Percentiles rank a stretch among this genome's conserved stretches.
phyloP scores from a whole-genome alignment of 176 grass and related monocot species.

The Carex pumila region DNA sequence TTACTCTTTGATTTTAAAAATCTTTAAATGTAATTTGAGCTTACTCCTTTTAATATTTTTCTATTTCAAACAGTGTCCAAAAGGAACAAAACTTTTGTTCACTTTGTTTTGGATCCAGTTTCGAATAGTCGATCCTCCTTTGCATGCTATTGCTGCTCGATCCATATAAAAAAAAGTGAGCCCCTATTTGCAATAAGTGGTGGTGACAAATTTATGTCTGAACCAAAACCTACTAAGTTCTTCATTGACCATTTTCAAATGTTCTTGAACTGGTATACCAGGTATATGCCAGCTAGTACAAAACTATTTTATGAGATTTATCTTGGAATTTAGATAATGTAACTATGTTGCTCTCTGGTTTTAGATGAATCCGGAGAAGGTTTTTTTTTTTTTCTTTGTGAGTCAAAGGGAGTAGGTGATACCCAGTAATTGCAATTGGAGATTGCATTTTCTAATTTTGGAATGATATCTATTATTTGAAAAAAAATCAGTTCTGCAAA shows the following conservation, averaged over 20 bases:
- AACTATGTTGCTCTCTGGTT: too few species aligned
- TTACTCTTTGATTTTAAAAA: not conserved
- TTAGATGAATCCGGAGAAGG: too few species aligned
- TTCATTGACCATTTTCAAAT: not conserved
- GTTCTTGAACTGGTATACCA: too few species aligned
- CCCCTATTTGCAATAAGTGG: not conserved
- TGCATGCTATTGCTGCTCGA: conserved; percentile 76
- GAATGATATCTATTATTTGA: too few species aligned
- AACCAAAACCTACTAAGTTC: not conserved
- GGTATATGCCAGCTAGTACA: too few species aligned
- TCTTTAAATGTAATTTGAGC: not conserved
- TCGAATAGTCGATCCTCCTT: conserved; percentile 55
- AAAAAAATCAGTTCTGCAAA: too few species aligned
- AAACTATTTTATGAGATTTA: too few species aligned
- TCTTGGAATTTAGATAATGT: too few species aligned
- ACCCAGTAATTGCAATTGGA: too few species aligned
- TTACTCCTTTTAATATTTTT: conserved; percentile 20
- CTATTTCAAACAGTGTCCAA: conserved; percentile 43
- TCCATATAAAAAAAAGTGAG: conserved; percentile 86
- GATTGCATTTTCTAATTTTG: too few species aligned
- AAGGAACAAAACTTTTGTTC: conserved; percentile 72
- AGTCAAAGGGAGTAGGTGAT: too few species aligned
- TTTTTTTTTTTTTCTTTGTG: too few species aligned
- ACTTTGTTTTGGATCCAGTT: conserved; percentile 87
- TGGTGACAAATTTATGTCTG: not conserved